These are phyloP conservation scores for Hypomontagnella monticulosa DNA, from an alignment of 495 filamentous ascomycete species.

Conservation along the genomic window DNA sequence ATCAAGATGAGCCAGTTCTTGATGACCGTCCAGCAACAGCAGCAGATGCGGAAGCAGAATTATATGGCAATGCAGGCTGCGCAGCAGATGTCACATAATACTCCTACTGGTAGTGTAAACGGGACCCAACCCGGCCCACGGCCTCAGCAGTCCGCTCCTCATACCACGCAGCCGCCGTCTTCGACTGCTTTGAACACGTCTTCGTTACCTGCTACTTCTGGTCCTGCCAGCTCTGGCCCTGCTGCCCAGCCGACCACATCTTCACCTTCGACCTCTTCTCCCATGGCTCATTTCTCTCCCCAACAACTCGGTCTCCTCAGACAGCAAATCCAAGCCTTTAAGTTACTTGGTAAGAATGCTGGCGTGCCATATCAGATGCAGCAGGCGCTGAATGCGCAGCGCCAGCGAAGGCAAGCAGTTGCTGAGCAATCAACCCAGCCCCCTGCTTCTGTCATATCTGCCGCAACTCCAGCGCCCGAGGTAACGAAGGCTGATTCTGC, in stretches of 20 bases:
- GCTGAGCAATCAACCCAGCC: constrained; percentile 60
- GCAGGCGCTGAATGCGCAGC: constrained; percentile 77
- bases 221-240: constrained; percentile 40
- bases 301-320: constrained; percentile 76
- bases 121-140: constrained; percentile 50
- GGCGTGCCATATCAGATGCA: constrained; percentile 78
- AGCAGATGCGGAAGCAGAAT: constrained; percentile 58
- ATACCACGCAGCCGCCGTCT: constrained; percentile 46
- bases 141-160: constrained; percentile 45
- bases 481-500: constrained; percentile 39
- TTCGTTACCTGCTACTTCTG: constrained; percentile 47
- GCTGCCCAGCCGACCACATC: constrained; percentile 45
- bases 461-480: constrained; percentile 59
- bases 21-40: constrained; percentile 70
- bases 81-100: constrained; percentile 51
- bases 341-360: constrained; percentile 80
- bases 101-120: constrained; percentile 58
- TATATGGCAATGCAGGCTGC: constrained; percentile 49
- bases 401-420: constrained; percentile 70
- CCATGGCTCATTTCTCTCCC: constrained; percentile 67
- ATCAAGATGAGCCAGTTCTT: constrained; percentile 76
- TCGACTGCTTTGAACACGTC: constrained; percentile 47
- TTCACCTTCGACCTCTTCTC: constrained; percentile 54
- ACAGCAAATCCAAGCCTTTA: constrained; percentile 85
- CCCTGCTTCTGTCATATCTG: constrained; percentile 40